Evolutionary conservation across 768 basidiomycete genomes (phyloP), one percentile per base, ranked within the genome.

Genomic region (Boletus huronensis): DNA sequence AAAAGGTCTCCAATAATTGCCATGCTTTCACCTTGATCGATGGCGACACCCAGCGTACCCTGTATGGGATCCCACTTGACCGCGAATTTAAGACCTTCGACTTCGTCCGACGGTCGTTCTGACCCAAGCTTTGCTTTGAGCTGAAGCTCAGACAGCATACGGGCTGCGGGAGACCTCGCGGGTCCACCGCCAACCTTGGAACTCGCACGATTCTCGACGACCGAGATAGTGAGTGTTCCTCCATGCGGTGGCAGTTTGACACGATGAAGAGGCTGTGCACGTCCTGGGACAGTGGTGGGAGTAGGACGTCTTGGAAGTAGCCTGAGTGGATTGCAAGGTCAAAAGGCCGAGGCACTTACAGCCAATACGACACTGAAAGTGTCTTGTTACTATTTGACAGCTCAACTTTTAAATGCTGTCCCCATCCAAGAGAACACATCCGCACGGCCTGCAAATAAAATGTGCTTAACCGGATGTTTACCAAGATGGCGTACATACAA

Each of bases 361-460:
- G 75, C 95, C 95, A 98, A 66, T 98, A 98, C n/a, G 82, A 83
- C 25, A 86, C 79, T 6, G 76, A 79, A 58, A 97, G 73, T 1
- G 77, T 78, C 68, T 87, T 87, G 40, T 87, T 78, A 61, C 86
- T 79, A 29, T 80, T 76, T 21, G 79, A 79, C 76, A 94, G 83
- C 39, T 85, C 80, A 14, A 94, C 81, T 5, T 77, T 77, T 31
- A 97, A 68, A 63, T 82, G 86, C 13, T 92, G 83, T 0, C 80
- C 84, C 92, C 92, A 94, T n/a, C 92, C 92, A 4, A 93, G 75
- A n/a, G 82, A 82, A 45, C 88, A 79, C 80, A 93, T 83, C 26
- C 90, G 79, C 65, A 84, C 74, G 2, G 87, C 90, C 88, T 75
- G 42, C 25, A 40, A 62, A 49, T 16, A 26, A 46, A n/a, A 6